Conservation (phyloP, 2,329 filamentous ascomycete species). For the Xylariaceae sp. region DNA sequence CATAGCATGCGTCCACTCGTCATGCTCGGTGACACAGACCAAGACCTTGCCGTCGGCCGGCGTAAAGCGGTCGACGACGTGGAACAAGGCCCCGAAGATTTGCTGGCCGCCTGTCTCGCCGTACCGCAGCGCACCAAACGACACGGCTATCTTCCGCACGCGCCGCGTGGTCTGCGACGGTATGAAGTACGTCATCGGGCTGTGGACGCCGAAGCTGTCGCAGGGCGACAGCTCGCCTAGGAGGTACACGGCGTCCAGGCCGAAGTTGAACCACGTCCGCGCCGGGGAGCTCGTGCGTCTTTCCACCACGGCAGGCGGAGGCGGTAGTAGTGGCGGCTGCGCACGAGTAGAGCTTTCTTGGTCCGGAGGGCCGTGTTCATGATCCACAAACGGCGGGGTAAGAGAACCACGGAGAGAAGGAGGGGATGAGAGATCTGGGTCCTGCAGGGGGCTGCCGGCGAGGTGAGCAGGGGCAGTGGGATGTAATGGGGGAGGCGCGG, state of each 20-base stretch:
- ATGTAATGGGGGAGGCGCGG: background rate
- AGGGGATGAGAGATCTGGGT: background rate
- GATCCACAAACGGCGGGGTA: background rate
- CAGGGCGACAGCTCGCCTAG: constrained; percentile 55
- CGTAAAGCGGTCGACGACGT: constrained; percentile 53
- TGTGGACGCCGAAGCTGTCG: constrained; percentile 53
- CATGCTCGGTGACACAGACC: constrained; percentile 48
- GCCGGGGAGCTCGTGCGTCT: constrained; percentile 43
- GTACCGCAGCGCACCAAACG: constrained; percentile 52
- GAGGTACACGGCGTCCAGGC: constrained; percentile 53
- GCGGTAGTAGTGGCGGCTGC: background rate
- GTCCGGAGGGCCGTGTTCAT: too few relatives aligned
- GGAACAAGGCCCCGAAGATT: constrained; percentile 55
- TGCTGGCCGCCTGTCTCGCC: constrained; percentile 50
- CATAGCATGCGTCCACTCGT: constrained; percentile 42
- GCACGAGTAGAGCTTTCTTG: too few relatives aligned
- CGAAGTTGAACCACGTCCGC: constrained; percentile 56
- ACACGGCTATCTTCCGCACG: constrained; percentile 51
- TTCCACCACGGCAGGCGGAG: background rate
- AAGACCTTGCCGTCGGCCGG: constrained; percentile 42
- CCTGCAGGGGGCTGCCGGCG: background rate
- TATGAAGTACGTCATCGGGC: constrained; percentile 57
- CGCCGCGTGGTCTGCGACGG: constrained; percentile 45
- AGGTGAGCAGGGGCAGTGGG: background rate
- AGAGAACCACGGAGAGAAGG: background rate